Percentiles rank a stretch among this genome's conserved stretches.
Evolutionary conservation across 192 early-diverging fungal species (phyloP).

Genomic region (Entophlyctis luteolus): DNA sequence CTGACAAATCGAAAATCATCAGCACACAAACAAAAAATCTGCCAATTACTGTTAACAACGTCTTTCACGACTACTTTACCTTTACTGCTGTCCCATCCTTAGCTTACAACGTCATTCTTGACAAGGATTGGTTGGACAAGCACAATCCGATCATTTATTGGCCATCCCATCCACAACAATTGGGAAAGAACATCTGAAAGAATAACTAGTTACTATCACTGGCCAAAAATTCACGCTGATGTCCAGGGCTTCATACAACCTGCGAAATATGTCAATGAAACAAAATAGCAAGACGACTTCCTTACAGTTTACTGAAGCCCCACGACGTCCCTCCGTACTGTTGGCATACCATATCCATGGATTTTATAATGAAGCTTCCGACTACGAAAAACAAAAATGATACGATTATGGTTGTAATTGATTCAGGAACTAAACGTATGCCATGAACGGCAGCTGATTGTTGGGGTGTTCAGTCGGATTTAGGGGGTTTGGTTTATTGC

Average conservation of each 20-base stretch:
- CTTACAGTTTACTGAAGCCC: conserved; percentile 5
- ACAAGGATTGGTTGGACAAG: no score
- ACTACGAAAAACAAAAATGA: background rate
- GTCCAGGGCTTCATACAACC: background rate
- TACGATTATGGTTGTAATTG: background rate
- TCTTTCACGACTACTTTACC: no score
- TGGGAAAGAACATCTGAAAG: conserved; percentile 8
- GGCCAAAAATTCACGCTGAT: background rate
- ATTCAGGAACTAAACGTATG: background rate
- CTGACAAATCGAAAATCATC: no score
- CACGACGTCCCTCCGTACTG: background rate
- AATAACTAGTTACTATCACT: conserved; percentile 13
- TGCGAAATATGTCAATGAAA: conserved; percentile 18
- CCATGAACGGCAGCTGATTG: no score
- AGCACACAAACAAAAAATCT: no score
- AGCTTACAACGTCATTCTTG: no score
- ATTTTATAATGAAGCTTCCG: conserved; percentile 12
- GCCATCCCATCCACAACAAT: conserved; percentile 10
- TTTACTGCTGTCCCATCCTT: no score
- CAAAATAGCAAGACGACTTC: conserved; percentile 7
- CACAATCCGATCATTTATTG: no score
- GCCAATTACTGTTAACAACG: no score
- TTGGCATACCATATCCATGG: conserved; percentile 3
- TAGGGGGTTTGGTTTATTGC: no score
- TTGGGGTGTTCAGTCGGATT: no score